Evolutionary conservation across 1,139 yeast genomes (phyloP), one percentile per base, ranked within the genome.

Genomic region (Scheffersomyces stambukii): DNA sequence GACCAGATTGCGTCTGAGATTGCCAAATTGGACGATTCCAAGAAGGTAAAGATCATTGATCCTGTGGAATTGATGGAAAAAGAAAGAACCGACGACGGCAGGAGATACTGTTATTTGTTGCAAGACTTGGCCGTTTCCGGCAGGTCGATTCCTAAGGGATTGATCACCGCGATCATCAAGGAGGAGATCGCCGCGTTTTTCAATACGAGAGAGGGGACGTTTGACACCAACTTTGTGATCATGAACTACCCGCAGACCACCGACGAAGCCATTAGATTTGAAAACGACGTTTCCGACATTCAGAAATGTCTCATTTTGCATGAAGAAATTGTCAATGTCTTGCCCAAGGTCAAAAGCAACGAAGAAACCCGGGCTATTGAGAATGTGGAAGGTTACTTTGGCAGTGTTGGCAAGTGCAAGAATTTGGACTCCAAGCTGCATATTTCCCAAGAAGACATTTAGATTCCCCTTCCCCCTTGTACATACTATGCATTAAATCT

Each of bases 241-340:
- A 50, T 64, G 20, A 71, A 77, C 44, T 78, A 74, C 42, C 85
- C 86, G 4, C 71, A 64, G 38, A 57, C 63, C 13, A 68, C 81
- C 21, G 70, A 68, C 25, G 85, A 79, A 38, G 83, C 84, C 8
- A 72, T 77, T 33, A 75, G 71, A 42, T 75, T 75, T 42, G 81
- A 75, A 48, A 75, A 72, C 40, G 78, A 74, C 36, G 59, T 75
- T 27, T 64, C 76, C 2, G 64, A 63, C 19, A 57, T 73, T 20
- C 58, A 60, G 27, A 60, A 61, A 26, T 57, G 70, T 38, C 37
- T 71, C 13, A 57, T 72, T 1, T 43, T 66, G 13, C 49, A 52
- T 22, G 38, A 43, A 17, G 70, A 64, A 29, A 45, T 48, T 22
- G 30, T 49, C 29, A 47, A 49, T 20, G 52, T 47, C 18, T 33